Conservation (phyloP, 169 alveolate genomes). For the Neospora caninum region DNA sequence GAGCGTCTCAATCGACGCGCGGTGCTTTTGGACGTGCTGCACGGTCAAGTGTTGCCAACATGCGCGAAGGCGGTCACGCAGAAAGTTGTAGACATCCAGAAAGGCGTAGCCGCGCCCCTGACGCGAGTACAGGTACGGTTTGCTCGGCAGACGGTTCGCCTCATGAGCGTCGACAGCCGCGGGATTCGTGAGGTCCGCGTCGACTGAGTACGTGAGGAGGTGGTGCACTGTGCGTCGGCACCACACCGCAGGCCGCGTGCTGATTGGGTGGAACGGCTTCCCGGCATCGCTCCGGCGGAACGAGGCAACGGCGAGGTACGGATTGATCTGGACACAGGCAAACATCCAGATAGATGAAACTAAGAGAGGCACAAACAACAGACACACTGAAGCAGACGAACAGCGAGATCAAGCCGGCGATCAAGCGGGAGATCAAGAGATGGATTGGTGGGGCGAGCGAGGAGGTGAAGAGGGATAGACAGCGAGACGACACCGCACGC, state of each 20-base stretch:
- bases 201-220: slow-evolving; percentile 78
- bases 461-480: neutral
- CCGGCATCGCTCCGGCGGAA: slow-evolving; percentile 89
- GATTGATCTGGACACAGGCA: slow-evolving; percentile 72
- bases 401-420: slow-evolving; percentile 3
- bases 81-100: slow-evolving; percentile 83
- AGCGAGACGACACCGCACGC: neutral
- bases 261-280: slow-evolving; percentile 79
- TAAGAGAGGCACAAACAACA: neutral
- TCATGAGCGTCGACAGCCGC: neutral
- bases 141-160: neutral
- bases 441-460: neutral
- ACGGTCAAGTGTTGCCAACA: slow-evolving; percentile 88
- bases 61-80: slow-evolving; percentile 85
- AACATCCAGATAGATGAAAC: neutral
- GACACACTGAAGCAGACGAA: neutral
- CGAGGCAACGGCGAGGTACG: slow-evolving; percentile 79
- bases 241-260: slow-evolving; percentile 84
- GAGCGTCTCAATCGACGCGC: slow-evolving; percentile 83
- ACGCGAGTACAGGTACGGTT: slow-evolving; percentile 70
- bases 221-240: slow-evolving; percentile 84
- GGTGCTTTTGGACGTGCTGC: slow-evolving; percentile 83
- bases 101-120: slow-evolving; percentile 74
- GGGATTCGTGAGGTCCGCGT: slow-evolving; percentile 77
- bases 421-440: neutral